Evolutionary conservation across 495 filamentous ascomycete species (phyloP), one percentile per base, ranked within the genome.

Genomic region (Penicillium dipodomyicola): DNA sequence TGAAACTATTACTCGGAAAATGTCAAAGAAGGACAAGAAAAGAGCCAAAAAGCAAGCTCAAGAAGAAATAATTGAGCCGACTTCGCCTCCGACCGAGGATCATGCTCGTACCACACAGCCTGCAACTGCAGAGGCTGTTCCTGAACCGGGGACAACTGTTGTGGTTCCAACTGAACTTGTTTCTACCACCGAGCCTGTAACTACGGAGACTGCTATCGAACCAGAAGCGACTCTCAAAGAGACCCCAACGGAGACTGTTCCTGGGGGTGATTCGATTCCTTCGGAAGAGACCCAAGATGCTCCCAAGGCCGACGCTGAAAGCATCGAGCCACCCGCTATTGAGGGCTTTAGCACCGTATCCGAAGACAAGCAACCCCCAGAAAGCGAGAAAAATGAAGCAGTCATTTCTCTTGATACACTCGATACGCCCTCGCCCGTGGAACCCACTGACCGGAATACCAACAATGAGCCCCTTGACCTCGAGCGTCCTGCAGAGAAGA

Each of bases 1-100:
- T 7, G 47, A 49, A 2, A 39, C 59, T 35, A 25, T 62, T n/a
- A 56, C 57, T 14, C 67, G 67, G 9, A 72, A 74, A 44, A 47
- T 69, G 20, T 72, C 73, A 4, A 75, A 76, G 61, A 75, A 72
- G 46, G 72, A 77, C 45, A 77, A 73, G 58, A 73, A 61, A 49
- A 79, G 77, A 49, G 64, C 66, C 25, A 75, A 75, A 65, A 70
- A 76, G 39, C 63, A 72, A 30, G 59, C 52, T 12, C 61, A 66
- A 35, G 27, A 61, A 45, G 54, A 64, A 23, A 15, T 32, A 25
- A 6, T 30, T 22, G 62, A 58, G 43, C 22, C 25, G 2, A 10
- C 56, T 57, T 44, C 35, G 11, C 14, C 37, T 19, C 12, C 9
- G 5, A 5, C 19, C 17, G 51, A 56, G 9, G 48, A 45, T 5